Percentiles rank a stretch among this genome's conserved stretches.
Conservation (phyloP, 495 filamentous ascomycete species). For the Margaritispora aquatica region DNA sequence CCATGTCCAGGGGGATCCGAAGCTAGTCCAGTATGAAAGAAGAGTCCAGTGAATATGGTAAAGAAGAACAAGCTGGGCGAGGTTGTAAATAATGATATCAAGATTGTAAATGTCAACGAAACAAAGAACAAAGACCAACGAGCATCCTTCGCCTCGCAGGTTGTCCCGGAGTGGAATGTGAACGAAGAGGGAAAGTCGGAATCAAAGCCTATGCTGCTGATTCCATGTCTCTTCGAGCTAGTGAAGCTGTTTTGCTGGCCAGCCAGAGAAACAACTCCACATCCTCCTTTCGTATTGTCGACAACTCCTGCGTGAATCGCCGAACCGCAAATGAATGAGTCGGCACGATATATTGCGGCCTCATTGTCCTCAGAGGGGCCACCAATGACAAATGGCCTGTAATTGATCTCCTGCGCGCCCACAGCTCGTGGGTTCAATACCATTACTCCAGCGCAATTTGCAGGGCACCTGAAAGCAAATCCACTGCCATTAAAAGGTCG, state of each 20-base stretch:
- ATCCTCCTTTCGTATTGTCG: slow-evolving; percentile 63
- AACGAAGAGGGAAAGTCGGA: slow-evolving; percentile 74
- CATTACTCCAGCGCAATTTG: slow-evolving; percentile 59
- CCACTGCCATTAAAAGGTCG: slow-evolving; percentile 68
- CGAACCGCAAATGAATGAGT: slow-evolving; percentile 76
- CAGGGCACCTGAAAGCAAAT: slow-evolving; percentile 74
- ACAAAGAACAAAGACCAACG: slow-evolving; percentile 72
- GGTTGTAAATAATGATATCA: slow-evolving; percentile 63
- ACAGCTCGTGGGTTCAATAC: slow-evolving; percentile 69
- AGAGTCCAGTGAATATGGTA: slow-evolving; percentile 63
- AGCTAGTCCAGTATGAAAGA: slow-evolving; percentile 71
- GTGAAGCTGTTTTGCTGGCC: slow-evolving; percentile 60
- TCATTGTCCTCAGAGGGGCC: slow-evolving; percentile 49
- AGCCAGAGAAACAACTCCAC: slow-evolving; percentile 63
- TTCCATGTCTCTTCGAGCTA: slow-evolving; percentile 53
- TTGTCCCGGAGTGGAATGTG: slow-evolving; percentile 46
- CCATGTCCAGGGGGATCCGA: slow-evolving; percentile 64
- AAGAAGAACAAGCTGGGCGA: slow-evolving; percentile 66
- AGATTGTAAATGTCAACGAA: slow-evolving; percentile 57
- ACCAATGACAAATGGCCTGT: slow-evolving; percentile 67
- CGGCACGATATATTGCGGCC: slow-evolving; percentile 60
- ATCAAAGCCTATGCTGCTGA: slow-evolving; percentile 62
- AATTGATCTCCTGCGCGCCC: slow-evolving; percentile 64
- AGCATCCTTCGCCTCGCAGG: slow-evolving; percentile 56
- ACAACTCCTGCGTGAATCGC: slow-evolving; percentile 76